Evolutionary conservation across 805 yeast genomes (phyloP).

Genomic region (Pichia cabralensis): DNA sequence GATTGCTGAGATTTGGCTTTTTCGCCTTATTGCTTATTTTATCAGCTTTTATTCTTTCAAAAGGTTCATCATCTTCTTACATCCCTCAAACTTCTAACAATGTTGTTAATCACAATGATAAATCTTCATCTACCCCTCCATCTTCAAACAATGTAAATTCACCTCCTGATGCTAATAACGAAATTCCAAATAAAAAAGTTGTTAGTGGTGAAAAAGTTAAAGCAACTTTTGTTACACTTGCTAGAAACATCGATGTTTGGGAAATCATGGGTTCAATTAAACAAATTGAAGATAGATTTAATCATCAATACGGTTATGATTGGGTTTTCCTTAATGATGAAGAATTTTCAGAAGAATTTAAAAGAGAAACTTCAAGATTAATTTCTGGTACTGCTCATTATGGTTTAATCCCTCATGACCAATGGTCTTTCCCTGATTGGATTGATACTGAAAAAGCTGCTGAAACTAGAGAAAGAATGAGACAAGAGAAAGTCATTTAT

Average conservation of each 20-base stretch:
- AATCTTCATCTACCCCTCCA: no score
- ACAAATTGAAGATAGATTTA: conserved; percentile 82
- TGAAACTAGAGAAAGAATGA: conserved; percentile 40
- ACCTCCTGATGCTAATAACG: neutral
- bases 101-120: neutral
- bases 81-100: no score
- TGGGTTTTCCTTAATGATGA: conserved; percentile 93
- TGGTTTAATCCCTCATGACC: conserved; percentile 69
- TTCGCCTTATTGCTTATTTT: conserved; percentile 36
- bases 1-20: conserved; percentile 37
- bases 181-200: conserved; percentile 6
- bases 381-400: conserved; percentile 69
- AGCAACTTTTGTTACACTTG: conserved; percentile 75
- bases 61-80: conserved; percentile 32
- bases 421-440: conserved; percentile 84
- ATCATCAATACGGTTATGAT: conserved; percentile 69
- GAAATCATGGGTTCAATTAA: conserved; percentile 53
- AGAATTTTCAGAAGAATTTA: conserved; percentile 73
- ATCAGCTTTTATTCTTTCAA: conserved; percentile 38
- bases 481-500: conserved; percentile 39
- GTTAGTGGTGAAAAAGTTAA: conserved; percentile 34
- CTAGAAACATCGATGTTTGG: conserved; percentile 60
- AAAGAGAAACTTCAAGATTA: conserved; percentile 48
- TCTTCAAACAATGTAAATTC: no score
- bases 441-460: conserved; percentile 61